phyloP scores from a whole-genome alignment of 352 stramenopile species.

The Elongisporangium prolatum region DNA sequence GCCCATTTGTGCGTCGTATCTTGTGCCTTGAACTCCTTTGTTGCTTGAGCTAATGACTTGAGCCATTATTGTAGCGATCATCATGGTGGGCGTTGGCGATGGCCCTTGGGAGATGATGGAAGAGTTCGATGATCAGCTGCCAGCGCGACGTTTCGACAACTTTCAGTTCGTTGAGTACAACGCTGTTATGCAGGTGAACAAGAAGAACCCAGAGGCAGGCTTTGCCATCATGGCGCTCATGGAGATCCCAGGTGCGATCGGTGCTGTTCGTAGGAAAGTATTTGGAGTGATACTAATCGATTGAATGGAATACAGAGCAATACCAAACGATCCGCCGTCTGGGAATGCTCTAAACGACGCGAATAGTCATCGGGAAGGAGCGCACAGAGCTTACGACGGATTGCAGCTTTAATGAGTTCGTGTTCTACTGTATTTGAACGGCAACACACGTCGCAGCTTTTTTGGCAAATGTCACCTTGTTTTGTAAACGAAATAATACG shows the following conservation, averaged over 20 bases:
- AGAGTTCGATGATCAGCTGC: slow-evolving; percentile 65
- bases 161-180: slow-evolving; percentile 79
- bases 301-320: slow-evolving; percentile 27
- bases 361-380: neutral
- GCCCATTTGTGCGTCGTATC: slow-evolving; percentile 49
- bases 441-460: too few relatives aligned
- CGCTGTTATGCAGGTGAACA: slow-evolving; percentile 57
- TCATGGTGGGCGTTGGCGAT: slow-evolving; percentile 68
- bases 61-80: slow-evolving; percentile 15
- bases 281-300: neutral
- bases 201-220: slow-evolving; percentile 56
- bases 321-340: slow-evolving; percentile 51
- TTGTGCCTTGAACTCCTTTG: neutral
- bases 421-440: too few relatives aligned
- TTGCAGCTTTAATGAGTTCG: neutral
- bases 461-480: neutral
- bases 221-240: slow-evolving; percentile 73
- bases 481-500: neutral
- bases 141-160: slow-evolving; percentile 63
- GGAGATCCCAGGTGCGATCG: slow-evolving; percentile 58
- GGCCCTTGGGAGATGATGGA: slow-evolving; percentile 80
- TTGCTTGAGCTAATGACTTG: neutral
- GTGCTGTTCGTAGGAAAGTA: neutral
- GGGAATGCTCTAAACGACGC: slow-evolving; percentile 21
- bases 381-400: neutral